Base-by-base conservation (phyloP, 805 yeast genomes). In the Yamadazyma philogaea region DNA sequence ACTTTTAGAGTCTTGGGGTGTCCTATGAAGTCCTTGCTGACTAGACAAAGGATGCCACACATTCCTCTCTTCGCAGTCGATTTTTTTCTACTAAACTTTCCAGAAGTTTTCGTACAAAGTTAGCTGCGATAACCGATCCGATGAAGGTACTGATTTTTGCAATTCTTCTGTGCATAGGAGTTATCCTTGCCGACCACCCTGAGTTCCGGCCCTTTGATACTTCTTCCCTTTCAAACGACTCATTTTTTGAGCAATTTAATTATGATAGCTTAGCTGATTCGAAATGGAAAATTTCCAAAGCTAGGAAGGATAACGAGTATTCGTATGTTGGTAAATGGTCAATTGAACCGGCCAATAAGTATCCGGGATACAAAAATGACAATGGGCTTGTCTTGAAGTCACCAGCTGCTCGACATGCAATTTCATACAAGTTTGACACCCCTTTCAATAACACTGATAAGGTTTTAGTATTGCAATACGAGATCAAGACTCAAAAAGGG, bases 391-490 rank as follows among this genome's bases (percentile, higher is more conserved):
- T 86, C 3, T 74, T 84, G 60, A 84, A 82, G 56, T 66, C 83
- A 15, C 80, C 81, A 36, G 89, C 95, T 31, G 82, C 87, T 18
- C 87, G 80, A 56, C 89, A 87, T 60, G 96, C 95, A 33, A 86
- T 90, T 52, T 80, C 87, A 30, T 77, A 79, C 42, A 61, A 70
- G 47, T 72, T 90, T 42, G 77, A 78, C 15, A 44, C 61, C 20
- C 75, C 82, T 2, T 72, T 89, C 44, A 75, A 76, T 57, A 83
- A 82, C 61, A 75, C 69, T 8, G 74, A 73, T 51, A 70, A 79
- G 44, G 81, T 87, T 12, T 69, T 90, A 48, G 96, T 90, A 7
- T 66, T 88, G 32, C 97, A 90, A 65, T 90, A 87, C 62, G 97
- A 90, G 63, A 86, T 87, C 42, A 89, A 89, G 66, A 64, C 82